Evolutionary conservation across 2,329 filamentous ascomycete genomes (phyloP), one percentile per base, ranked within the genome.

Genomic region (Aureobasidium sp.): DNA sequence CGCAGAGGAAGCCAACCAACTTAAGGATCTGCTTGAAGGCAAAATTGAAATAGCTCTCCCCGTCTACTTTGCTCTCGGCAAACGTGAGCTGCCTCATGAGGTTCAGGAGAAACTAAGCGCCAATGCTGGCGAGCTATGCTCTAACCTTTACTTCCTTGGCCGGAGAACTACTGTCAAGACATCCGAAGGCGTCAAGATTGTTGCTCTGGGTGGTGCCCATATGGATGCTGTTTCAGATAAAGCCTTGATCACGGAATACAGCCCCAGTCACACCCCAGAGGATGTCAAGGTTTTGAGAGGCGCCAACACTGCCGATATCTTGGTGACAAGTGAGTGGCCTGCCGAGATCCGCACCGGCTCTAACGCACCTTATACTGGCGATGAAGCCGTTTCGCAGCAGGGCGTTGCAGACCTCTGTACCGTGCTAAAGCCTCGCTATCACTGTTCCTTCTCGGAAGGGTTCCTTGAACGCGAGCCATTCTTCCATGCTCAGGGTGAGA

Each of bases 391-490:
- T n/a, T 73, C 76, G 1, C 84, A 84, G n/a, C 81, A 86, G 59
- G 84, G 86, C 61, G 79, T 97, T 46, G 85, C 91, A 6, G 89
- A 95, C 64, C 80, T 99, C 12, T 93, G 88, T 69, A 81, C 86
- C 2, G 77, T 84, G 0, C 76, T 99, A 23, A 94, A 91, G 72
- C 94, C 94, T n/a, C 86, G 90, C 32, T 99, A 99, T 71, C 92
- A 97, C 73, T 87, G 97, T 70, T 86, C 90, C 1, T 80, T 84
- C 3, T 89, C 89, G 0, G 76, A 80, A 7, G 86, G 86, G 68
- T 93, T 89, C 75, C 97, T 87, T 72, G 93, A 99, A 76, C 86
- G 94, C 62, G 94, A 97, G 74, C 91, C 93, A 0, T 99, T 97
- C 77, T 87, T 94, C 70, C 87, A 96, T 71, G 66, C 76, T 26